Conservation (phyloP, 495 filamentous ascomycete species). For the Xylaria sp. region DNA sequence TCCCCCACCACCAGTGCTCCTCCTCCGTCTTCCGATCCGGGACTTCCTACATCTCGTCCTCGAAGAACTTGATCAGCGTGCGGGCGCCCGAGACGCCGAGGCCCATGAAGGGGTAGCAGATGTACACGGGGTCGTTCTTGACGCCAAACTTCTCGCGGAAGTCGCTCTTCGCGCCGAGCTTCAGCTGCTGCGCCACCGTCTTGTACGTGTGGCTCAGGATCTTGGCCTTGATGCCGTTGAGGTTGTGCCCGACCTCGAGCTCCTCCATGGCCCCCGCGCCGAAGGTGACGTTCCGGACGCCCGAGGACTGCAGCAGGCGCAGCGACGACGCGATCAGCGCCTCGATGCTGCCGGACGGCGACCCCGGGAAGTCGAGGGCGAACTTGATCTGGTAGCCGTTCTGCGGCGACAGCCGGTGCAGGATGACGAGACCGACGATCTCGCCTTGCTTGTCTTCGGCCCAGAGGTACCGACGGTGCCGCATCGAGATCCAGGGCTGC, state of each 20-base stretch:
- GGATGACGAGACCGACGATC: slow-evolving; percentile 73
- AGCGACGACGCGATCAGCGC: slow-evolving; percentile 79
- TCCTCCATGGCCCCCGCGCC: slow-evolving; percentile 74
- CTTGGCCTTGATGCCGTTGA: slow-evolving; percentile 74
- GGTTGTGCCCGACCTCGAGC: slow-evolving; percentile 74
- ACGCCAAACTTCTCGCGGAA: slow-evolving; percentile 87
- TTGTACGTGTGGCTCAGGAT: slow-evolving; percentile 79
- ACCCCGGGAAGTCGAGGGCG: slow-evolving; percentile 80
- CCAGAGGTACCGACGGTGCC: slow-evolving; percentile 84
- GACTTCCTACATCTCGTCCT: slow-evolving; percentile 63
- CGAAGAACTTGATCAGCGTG: slow-evolving; percentile 83
- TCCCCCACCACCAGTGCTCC: too few species aligned
- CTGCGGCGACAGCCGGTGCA: slow-evolving; percentile 74
- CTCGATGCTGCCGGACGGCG: slow-evolving; percentile 82
- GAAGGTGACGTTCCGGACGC: slow-evolving; percentile 75
- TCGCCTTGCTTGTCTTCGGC: slow-evolving; percentile 69
- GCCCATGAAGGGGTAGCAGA: slow-evolving; percentile 82
- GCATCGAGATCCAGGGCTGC: slow-evolving; percentile 77
- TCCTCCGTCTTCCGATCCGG: slow-evolving; percentile 8
- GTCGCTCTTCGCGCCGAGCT: slow-evolving; percentile 81
- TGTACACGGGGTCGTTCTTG: slow-evolving; percentile 76
- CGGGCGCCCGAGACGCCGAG: slow-evolving; percentile 76
- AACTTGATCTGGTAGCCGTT: slow-evolving; percentile 91
- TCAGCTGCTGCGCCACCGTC: slow-evolving; percentile 76
- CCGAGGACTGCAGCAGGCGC: slow-evolving; percentile 66